A percentile compares a stretch with the other conserved stretches of the same genome.
Conservation (phyloP, 805 yeast genomes). For the Hanseniaspora jakobsenii region DNA sequence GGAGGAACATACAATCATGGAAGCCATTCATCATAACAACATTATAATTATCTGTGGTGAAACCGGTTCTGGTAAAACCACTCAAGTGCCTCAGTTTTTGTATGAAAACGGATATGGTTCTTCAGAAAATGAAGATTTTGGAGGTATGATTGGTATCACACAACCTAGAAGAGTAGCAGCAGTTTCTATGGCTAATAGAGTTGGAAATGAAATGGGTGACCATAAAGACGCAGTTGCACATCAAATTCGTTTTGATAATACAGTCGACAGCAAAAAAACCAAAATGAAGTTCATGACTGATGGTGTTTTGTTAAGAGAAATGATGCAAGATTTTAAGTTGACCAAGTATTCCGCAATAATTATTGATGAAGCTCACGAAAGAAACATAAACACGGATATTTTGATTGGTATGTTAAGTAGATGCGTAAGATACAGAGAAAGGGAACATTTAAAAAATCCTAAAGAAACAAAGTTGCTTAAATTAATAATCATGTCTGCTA, state of each 20-base stretch:
- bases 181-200: conserved; percentile 79
- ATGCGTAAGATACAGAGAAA: conserved; percentile 58
- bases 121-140: conserved; percentile 38
- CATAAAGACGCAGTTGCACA: conserved; percentile 61
- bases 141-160: conserved; percentile 93
- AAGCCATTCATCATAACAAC: conserved; percentile 84
- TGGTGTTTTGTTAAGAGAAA: conserved; percentile 84
- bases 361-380: conserved; percentile 96
- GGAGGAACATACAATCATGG: conserved; percentile 90
- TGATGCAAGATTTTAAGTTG: conserved; percentile 76
- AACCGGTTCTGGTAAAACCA: conserved; percentile 97
- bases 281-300: conserved; percentile 84
- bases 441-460: conserved; percentile 39
- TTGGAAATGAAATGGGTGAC: conserved; percentile 60
- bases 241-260: conserved; percentile 72
- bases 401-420: conserved; percentile 90
- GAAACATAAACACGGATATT: conserved; percentile 92
- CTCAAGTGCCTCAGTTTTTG: conserved; percentile 93
- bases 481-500: conserved; percentile 91
- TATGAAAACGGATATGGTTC: conserved; percentile 86
- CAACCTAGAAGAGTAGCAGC: conserved; percentile 95
- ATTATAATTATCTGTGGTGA: conserved; percentile 90
- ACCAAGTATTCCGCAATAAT: conserved; percentile 74
- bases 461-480: conserved; percentile 50
- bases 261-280: conserved; percentile 44